phyloP scores from a whole-genome alignment of 768 basidiomycete genomes.

The Amanita muscaria region DNA sequence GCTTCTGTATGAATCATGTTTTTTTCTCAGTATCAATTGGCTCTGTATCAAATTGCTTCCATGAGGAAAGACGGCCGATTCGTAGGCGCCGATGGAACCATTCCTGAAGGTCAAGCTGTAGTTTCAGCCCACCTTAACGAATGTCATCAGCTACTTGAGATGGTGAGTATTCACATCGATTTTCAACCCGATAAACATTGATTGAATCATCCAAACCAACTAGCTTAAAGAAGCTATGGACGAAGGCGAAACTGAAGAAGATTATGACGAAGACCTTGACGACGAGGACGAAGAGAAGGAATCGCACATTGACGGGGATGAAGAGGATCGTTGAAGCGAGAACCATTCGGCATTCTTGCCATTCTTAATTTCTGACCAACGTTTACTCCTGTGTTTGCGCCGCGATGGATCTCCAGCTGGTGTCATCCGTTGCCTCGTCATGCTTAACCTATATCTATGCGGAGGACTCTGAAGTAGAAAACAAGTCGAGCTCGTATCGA shows the following conservation, averaged over 20 bases:
- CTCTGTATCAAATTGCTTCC: slow-evolving; percentile 90
- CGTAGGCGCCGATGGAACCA: slow-evolving; percentile 73
- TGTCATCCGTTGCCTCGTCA: too few species aligned
- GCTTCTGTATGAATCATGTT: neutral
- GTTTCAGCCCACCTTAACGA: slow-evolving; percentile 94
- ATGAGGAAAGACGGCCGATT: slow-evolving; percentile 93
- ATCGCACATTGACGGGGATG: slow-evolving; percentile 10
- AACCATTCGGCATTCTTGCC: too few species aligned
- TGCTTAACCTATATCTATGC: too few species aligned
- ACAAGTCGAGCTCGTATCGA: too few species aligned
- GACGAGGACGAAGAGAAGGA: slow-evolving; percentile 30
- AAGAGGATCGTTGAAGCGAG: neutral
- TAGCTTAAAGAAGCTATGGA: slow-evolving; percentile 83
- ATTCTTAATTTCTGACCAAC: too few species aligned
- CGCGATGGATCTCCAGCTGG: too few species aligned
- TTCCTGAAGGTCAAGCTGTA: slow-evolving; percentile 96
- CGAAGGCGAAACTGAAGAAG: slow-evolving; percentile 51
- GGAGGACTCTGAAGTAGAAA: too few species aligned
- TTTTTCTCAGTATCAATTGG: slow-evolving; percentile 72
- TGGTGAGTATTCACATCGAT: slow-evolving; percentile 47
- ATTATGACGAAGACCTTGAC: slow-evolving; percentile 45
- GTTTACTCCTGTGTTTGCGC: too few species aligned
- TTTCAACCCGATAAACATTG: neutral
- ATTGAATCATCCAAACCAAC: neutral
- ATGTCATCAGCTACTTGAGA: slow-evolving; percentile 91